phyloP scores from a whole-genome alignment of 1,284 basidiomycete genomes.

The Termitomyces sp. region DNA sequence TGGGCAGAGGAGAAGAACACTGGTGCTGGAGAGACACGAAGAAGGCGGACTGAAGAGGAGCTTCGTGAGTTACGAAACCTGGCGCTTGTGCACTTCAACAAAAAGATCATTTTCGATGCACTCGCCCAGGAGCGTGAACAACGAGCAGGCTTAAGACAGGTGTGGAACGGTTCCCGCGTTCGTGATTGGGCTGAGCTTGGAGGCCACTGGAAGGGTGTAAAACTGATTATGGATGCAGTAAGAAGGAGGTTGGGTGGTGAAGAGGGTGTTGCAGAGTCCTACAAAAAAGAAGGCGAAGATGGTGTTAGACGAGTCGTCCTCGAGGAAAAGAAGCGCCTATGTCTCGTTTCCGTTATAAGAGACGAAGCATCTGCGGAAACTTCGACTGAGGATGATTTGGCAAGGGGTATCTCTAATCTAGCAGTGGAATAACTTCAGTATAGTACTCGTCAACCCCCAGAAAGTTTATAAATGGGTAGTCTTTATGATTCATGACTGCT shows the following conservation, averaged over 20 bases:
- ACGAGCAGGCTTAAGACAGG: conserved; percentile 34
- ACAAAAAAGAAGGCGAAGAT: conserved; percentile 26
- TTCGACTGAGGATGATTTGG: background rate
- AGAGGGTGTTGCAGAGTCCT: conserved; percentile 25
- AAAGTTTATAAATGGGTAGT: background rate
- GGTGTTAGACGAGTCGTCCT: conserved; percentile 3
- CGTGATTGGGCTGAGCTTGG: conserved; percentile 49
- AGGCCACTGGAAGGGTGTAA: conserved; percentile 40
- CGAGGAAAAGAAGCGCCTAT: conserved; percentile 3
- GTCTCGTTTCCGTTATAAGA: background rate
- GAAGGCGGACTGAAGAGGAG: conserved; percentile 16
- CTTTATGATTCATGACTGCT: background rate
- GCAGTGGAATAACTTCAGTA: background rate
- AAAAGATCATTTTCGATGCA: conserved; percentile 45
- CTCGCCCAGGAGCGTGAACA: conserved; percentile 27
- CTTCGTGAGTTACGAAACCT: conserved; percentile 28
- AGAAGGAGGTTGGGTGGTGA: conserved; percentile 37
- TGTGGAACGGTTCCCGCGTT: conserved; percentile 49
- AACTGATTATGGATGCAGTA: conserved; percentile 45
- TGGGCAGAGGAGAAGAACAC: conserved; percentile 33
- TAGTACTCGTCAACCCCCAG: background rate
- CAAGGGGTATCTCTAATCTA: background rate
- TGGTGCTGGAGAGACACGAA: conserved; percentile 3
- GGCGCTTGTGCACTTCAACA: conserved; percentile 50
- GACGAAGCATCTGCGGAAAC: background rate